A percentile compares a stretch with the other conserved stretches of the same genome.
These are phyloP conservation scores for Stereum hirsutum DNA, from an alignment of 1,284 basidiomycete species.

Conservation along the genomic window DNA sequence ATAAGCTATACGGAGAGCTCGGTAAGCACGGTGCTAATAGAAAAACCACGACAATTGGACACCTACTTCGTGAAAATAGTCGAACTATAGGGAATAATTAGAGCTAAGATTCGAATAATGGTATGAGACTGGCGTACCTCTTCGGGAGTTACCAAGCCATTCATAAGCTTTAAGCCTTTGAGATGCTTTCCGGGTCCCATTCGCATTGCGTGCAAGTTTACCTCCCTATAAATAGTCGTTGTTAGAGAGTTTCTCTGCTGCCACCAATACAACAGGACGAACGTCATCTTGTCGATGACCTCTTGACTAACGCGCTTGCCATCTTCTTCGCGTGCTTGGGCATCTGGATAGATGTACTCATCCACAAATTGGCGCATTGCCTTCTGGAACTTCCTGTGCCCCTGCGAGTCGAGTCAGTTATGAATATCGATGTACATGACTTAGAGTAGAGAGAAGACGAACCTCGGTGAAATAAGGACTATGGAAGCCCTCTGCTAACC, in stretches of 20 bases:
- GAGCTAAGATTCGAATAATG: no score
- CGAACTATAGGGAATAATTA: no score
- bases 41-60: no score
- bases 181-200: constrained; percentile 87
- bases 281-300: constrained; percentile 70
- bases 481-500: constrained; percentile 72
- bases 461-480: constrained; percentile 86
- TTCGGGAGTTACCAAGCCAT: constrained; percentile 81
- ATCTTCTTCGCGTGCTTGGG: constrained; percentile 63
- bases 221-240: constrained; percentile 39
- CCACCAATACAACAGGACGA: constrained; percentile 14
- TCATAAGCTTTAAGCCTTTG: constrained; percentile 78
- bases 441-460: no score
- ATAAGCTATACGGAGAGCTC: constrained; percentile 63
- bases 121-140: no score
- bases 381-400: constrained; percentile 58
- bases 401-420: no score
- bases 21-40: no score
- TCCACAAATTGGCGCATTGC: constrained; percentile 56
- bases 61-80: constrained; percentile 78
- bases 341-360: constrained; percentile 57
- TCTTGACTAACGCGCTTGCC: constrained; percentile 72
- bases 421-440: no score
- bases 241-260: no score
- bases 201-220: constrained; percentile 90